Base-by-base conservation (phyloP, 208 protist species). In the Crithidia fasciculata region DNA sequence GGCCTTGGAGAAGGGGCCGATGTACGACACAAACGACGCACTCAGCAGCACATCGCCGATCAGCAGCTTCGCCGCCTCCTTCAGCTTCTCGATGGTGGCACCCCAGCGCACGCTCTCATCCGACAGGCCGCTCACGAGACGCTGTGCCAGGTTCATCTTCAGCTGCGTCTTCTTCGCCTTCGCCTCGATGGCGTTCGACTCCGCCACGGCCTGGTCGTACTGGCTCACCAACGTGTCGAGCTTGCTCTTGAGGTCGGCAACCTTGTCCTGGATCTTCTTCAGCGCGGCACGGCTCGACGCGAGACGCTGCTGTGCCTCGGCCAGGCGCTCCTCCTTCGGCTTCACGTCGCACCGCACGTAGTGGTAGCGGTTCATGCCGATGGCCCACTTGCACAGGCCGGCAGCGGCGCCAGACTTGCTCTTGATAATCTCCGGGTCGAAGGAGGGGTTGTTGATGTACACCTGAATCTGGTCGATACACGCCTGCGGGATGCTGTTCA, bases 61-160 rank as follows among this genome's bases (percentile, higher is more conserved):
- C 8, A 99, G 89, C 18, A 98, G 95, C 19, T 78, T 87, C 3
- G 91, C 91, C 16, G 87, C 82, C 41, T 91, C 81, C 77, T 98
- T 90, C 44, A 99, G 90, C 39, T 96, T 82, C 60, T 93, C 83
- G 63, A 99, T 98, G 36, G 90, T 95, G 45, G 95, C 83, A 54
- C 87, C 91, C 99, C 99, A 99, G 58, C 99, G 95, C 50, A 98
- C 94, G 66, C 97, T 98, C 91, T 99, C 99, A 77, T 96, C 93
- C 3, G 95, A 89, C 39, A 99, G 89, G 62, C 98, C 98, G 44
- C 80, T 86, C 36, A 99, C 96, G 16, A 99, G 90, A 79, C 98
- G 93, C 76, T 97, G 84, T 19, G 96, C 96, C 63, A 98, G 81
- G 82, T 98, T 95, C 85, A 97, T 94, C 74, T 98, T 97, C 47